Conservation (phyloP, 176 grass and related monocot species). For the Musa troglodytarum region DNA sequence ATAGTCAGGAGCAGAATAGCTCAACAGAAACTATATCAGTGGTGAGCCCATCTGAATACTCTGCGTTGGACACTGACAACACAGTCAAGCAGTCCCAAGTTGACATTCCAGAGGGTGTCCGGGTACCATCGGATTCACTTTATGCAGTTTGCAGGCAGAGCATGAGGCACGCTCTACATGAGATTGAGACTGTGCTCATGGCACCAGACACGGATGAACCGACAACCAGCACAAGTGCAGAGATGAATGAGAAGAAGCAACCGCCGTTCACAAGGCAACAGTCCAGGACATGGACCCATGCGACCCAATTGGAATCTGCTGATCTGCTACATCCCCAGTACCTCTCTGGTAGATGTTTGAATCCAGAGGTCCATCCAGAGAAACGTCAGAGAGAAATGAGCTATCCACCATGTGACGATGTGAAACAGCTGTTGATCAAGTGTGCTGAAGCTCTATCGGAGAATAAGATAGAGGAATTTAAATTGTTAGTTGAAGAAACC, state of each 20-base stretch:
- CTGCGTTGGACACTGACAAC: conserved; percentile 64
- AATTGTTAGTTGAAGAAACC: conserved; percentile 54
- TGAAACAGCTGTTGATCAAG: conserved; percentile 58
- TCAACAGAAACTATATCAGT: conserved; percentile 62
- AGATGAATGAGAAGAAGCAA: conserved; percentile 45
- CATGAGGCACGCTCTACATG: conserved; percentile 73
- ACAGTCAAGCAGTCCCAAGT: conserved; percentile 36
- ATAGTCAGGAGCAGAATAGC: conserved; percentile 50
- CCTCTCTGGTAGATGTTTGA: conserved; percentile 31
- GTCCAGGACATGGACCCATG: conserved; percentile 60
- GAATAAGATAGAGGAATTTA: conserved; percentile 55
- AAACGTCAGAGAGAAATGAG: conserved; percentile 51
- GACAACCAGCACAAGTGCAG: conserved; percentile 35
- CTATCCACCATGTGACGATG: conserved; percentile 37
- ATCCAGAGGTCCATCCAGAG: conserved; percentile 48
- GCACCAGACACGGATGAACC: conserved; percentile 65
- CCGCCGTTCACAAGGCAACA: conserved; percentile 40
- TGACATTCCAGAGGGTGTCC: conserved; percentile 29
- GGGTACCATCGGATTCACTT: conserved; percentile 37
- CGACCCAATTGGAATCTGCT: conserved; percentile 26
- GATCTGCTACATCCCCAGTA: conserved; percentile 22
- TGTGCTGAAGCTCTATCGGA: conserved; percentile 68
- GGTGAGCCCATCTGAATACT: conserved; percentile 28
- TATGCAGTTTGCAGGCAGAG: conserved; percentile 53
- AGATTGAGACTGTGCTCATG: conserved; percentile 95